phyloP scores from a whole-genome alignment of 768 basidiomycete genomes.

The Chalciporus chontae region DNA sequence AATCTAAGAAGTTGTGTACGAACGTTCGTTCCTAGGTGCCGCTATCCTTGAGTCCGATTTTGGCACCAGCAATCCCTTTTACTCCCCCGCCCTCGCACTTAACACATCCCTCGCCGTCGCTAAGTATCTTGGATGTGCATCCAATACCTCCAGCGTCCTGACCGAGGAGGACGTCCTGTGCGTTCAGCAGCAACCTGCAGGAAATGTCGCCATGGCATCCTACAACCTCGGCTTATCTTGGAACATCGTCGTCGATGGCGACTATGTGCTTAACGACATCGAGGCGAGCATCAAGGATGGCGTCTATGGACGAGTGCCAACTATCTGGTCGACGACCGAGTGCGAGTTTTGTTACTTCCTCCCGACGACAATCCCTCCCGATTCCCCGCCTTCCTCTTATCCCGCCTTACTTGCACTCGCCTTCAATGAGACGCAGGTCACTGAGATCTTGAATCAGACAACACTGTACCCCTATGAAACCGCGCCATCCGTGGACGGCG shows the following conservation, averaged over 20 bases:
- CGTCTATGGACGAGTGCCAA: constrained; percentile 13
- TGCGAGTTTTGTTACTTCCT: constrained; percentile 22
- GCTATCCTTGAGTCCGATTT: constrained; percentile 18
- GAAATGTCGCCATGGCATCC: constrained; percentile 2
- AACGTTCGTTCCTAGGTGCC: constrained; percentile 5
- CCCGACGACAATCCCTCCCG: constrained; percentile 10
- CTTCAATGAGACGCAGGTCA: constrained; percentile 11
- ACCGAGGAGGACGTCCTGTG: constrained; percentile 1
- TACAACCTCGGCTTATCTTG: constrained; percentile 8
- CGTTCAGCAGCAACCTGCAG: constrained; percentile 8
- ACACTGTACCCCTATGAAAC: constrained; percentile 19
- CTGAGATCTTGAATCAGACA: constrained; percentile 10
- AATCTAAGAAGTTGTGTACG: too few species aligned
- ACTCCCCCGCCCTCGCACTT: constrained; percentile 11
- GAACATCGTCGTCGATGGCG: constrained; percentile 16
- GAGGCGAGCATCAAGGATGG: constrained; percentile 12
- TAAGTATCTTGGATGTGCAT: constrained; percentile 16
- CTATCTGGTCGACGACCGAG: constrained; percentile 15
- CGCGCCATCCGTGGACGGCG: background rate
- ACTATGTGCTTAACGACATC: constrained; percentile 15
- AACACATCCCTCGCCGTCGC: constrained; percentile 12
- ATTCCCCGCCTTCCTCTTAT: constrained; percentile 9
- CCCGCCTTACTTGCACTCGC: background rate
- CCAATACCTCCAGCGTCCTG: constrained; percentile 8
- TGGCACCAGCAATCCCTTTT: constrained; percentile 12